Evolutionary conservation across 176 grass and related monocot genomes (phyloP).

Genomic region (Guadua angustifolia): DNA sequence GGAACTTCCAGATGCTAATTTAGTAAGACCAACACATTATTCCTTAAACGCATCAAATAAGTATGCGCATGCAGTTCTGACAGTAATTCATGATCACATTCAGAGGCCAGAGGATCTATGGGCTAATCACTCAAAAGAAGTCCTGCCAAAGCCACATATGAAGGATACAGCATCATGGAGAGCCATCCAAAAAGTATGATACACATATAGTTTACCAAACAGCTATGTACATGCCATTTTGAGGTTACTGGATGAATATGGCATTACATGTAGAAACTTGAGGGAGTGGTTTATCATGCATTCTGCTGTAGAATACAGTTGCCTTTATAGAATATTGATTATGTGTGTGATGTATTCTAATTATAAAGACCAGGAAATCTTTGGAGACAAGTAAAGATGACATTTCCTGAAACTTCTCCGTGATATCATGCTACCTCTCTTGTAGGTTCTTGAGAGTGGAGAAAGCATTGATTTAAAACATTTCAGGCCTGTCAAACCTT

Average conservation of each 20-base stretch:
- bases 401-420: constrained; percentile 22
- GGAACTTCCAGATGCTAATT: constrained; percentile 97
- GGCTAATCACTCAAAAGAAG: constrained; percentile 85
- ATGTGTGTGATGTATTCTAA: neutral
- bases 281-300: neutral
- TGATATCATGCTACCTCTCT: constrained; percentile 44
- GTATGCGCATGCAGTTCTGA: constrained; percentile 36
- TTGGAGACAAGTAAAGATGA: neutral
- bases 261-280: neutral
- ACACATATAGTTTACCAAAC: constrained; percentile 31
- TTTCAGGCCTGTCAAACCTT: constrained; percentile 85
- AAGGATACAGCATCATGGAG: constrained; percentile 75
- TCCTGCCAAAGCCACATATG: constrained; percentile 88
- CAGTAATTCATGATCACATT: constrained; percentile 34
- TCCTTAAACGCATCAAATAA: constrained; percentile 23
- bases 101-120: constrained; percentile 91
- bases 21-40: constrained; percentile 53
- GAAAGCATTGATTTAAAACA: constrained; percentile 86
- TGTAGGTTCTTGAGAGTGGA: constrained; percentile 69
- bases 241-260: constrained; percentile 33
- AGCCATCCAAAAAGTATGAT: constrained; percentile 83
- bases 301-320: neutral
- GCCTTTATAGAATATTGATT: constrained; percentile 9
- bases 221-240: constrained; percentile 12
- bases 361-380: neutral